A percentile compares a stretch with the other conserved stretches of the same genome.
Conservation (phyloP, 1,139 yeast species). For the Meyerozyma athensensis region DNA sequence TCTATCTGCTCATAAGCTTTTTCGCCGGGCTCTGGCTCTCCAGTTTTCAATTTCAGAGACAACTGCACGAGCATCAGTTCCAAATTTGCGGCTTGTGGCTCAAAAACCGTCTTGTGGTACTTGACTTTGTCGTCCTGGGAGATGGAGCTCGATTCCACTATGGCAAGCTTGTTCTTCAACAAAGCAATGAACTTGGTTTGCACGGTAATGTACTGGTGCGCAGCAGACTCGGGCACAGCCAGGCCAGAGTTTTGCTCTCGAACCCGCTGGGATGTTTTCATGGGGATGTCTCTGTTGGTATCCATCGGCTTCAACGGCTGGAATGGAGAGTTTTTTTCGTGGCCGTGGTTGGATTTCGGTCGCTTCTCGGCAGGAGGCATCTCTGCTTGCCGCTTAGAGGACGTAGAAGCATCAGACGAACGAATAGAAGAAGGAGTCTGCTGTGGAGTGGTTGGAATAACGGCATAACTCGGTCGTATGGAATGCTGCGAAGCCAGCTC, state of each 20-base stretch:
- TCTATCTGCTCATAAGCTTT: constrained; percentile 2
- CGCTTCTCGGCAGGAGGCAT: not conserved
- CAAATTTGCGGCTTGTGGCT: not conserved
- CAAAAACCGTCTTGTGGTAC: not conserved
- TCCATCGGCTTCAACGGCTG: not conserved
- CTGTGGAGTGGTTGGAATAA: not conserved
- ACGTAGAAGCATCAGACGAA: not conserved
- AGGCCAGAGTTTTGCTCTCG: too few relatives aligned
- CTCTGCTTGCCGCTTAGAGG: not conserved
- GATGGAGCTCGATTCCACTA: not conserved
- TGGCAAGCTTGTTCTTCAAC: not conserved
- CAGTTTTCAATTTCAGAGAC: not conserved
- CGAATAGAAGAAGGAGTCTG: not conserved
- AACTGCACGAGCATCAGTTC: not conserved
- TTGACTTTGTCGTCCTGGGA: not conserved
- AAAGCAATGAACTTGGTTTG: not conserved
- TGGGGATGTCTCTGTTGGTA: not conserved
- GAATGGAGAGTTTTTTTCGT: not conserved
- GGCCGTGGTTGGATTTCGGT: not conserved
- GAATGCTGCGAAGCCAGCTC: constrained; percentile 4
- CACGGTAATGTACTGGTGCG: not conserved
- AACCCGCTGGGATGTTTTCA: not conserved
- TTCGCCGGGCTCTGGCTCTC: not conserved
- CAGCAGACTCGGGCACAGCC: too few relatives aligned
- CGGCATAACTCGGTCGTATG: not conserved